Conservation (phyloP, 768 basidiomycete genomes). For the Agaricus sinodeliciosus region DNA sequence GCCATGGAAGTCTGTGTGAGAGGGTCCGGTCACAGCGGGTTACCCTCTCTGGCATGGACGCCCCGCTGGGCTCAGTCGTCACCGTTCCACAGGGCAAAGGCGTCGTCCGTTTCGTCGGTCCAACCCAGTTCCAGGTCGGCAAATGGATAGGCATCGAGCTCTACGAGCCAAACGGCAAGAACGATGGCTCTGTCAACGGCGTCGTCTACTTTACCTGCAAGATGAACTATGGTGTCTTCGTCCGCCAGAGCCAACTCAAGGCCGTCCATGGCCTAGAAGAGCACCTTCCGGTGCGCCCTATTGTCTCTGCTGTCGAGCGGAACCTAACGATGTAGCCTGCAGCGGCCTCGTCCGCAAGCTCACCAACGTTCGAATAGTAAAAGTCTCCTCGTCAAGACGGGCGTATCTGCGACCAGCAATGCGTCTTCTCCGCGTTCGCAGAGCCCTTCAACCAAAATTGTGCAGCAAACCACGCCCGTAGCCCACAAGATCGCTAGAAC, state of each 20-base stretch:
- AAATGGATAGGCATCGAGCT: conserved; percentile 97
- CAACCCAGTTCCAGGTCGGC: conserved; percentile 78
- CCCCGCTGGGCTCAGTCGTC: conserved; percentile 65
- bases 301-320: neutral
- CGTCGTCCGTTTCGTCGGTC: conserved; percentile 77
- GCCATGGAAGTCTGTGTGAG: neutral
- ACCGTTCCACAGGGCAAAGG: conserved; percentile 78
- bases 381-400: conserved; percentile 27
- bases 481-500: conserved; percentile 11
- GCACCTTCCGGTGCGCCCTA: conserved; percentile 18
- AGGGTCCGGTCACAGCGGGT: no score
- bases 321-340: conserved; percentile 3
- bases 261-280: conserved; percentile 42
- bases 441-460: conserved; percentile 53
- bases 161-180: conserved; percentile 81
- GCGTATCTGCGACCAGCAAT: conserved; percentile 29
- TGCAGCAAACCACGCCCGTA: conserved; percentile 19
- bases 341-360: conserved; percentile 24
- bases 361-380: conserved; percentile 61
- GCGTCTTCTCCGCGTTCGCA: conserved; percentile 57
- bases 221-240: conserved; percentile 78
- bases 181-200: conserved; percentile 85
- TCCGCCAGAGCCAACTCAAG: conserved; percentile 80
- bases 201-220: conserved; percentile 78
- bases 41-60: conserved; percentile 16